Evolutionary conservation across 257 asterid species (phyloP).

Genomic region (Ophiorrhiza pumila): DNA sequence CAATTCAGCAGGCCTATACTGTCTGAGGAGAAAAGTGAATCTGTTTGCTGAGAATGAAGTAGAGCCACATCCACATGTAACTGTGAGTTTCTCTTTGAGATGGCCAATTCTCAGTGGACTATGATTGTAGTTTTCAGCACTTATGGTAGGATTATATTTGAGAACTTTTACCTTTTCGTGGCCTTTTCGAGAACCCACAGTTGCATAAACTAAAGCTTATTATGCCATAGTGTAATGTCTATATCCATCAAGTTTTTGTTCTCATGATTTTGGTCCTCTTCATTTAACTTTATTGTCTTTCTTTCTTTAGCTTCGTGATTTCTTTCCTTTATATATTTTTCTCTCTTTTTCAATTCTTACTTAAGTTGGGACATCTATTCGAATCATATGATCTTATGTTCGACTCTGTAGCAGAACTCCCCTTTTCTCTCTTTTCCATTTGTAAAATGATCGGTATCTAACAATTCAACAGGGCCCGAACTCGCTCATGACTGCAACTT

Average conservation of each 20-base stretch:
- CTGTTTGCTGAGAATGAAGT: conserved; percentile 13
- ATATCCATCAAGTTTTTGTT: conserved; percentile 9
- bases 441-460: too few species aligned
- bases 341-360: too few species aligned
- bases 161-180: conserved; percentile 9
- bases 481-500: too few species aligned
- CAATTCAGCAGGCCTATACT: conserved; percentile 91
- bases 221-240: conserved; percentile 17
- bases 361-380: too few species aligned
- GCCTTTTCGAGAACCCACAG: conserved; percentile 8
- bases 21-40: conserved; percentile 45
- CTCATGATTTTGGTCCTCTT: conserved; percentile 1
- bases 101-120: conserved; percentile 1
- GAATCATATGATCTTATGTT: too few species aligned
- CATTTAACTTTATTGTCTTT: neutral
- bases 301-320: neutral
- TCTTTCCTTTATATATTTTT: too few species aligned
- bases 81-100: conserved; percentile 11
- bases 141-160: conserved; percentile 6
- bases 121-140: conserved; percentile 16
- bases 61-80: neutral
- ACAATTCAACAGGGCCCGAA: too few species aligned
- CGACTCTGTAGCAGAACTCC: too few species aligned
- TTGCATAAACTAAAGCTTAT: conserved; percentile 6
- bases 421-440: too few species aligned